Evolutionary conservation across 768 basidiomycete species (phyloP).

Genomic region (Coprinellus micaceus): DNA sequence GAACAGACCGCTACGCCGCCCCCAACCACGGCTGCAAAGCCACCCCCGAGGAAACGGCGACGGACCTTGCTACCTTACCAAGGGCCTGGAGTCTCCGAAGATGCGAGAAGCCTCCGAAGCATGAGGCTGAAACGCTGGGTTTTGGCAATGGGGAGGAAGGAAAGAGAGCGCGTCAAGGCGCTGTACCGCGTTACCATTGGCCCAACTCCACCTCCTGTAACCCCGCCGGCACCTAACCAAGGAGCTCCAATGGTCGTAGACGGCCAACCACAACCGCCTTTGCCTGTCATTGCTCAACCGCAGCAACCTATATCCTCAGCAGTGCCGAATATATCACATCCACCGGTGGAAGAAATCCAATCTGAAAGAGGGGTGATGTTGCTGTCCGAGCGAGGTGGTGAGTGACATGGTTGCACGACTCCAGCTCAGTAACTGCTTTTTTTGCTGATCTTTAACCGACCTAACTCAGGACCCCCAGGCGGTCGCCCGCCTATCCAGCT

Average conservation of each 20-base stretch:
- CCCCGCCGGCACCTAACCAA: background rate
- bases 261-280: constrained; percentile 3
- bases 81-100: constrained; percentile 53
- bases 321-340: constrained; percentile 43
- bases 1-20: constrained; percentile 54
- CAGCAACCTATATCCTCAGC: constrained; percentile 28
- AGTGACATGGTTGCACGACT: constrained; percentile 12
- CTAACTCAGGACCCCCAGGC: constrained; percentile 57
- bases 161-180: constrained; percentile 65
- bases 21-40: constrained; percentile 57
- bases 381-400: constrained; percentile 64
- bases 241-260: background rate
- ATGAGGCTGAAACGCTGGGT: constrained; percentile 71
- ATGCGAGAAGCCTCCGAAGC: constrained; percentile 55
- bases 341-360: constrained; percentile 62
- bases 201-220: background rate
- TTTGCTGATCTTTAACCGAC: background rate
- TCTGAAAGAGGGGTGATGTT: constrained; percentile 66
- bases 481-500: constrained; percentile 69
- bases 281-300: background rate
- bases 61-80: constrained; percentile 73
- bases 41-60: constrained; percentile 61
- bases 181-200: constrained; percentile 32
- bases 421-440: background rate
- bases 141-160: constrained; percentile 64